These are phyloP conservation scores for Rutstroemia sp. DNA, from an alignment of 2,329 filamentous ascomycete genomes.

Conservation along the genomic window DNA sequence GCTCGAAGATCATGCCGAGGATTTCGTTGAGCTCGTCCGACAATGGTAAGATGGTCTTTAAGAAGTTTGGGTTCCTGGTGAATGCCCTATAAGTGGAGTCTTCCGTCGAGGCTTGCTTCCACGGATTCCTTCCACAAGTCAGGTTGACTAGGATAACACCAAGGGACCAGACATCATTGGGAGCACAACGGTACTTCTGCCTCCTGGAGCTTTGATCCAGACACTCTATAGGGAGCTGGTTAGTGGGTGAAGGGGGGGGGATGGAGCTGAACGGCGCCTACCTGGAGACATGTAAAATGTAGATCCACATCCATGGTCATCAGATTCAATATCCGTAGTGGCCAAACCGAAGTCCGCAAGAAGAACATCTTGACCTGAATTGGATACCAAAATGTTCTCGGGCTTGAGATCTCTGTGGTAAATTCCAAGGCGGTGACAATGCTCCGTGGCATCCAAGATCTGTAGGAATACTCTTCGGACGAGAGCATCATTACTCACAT, in stretches of 20 bases:
- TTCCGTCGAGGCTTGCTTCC: slow-evolving; percentile 91
- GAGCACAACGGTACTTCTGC: slow-evolving; percentile 80
- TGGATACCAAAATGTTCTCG: slow-evolving; percentile 91
- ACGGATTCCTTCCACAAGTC: slow-evolving; percentile 95
- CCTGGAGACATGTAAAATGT: slow-evolving; percentile 99
- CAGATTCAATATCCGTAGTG: slow-evolving; percentile 73
- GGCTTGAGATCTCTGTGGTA: slow-evolving; percentile 98
- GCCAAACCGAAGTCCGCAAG: slow-evolving; percentile 96
- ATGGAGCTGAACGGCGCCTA: slow-evolving; percentile 41
- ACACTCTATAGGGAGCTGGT: slow-evolving; percentile 59
- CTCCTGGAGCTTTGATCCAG: slow-evolving; percentile 67
- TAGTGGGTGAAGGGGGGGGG: slow-evolving; percentile 17
- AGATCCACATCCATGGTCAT: slow-evolving; percentile 95
- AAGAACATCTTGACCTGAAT: slow-evolving; percentile 84
- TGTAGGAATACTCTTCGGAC: slow-evolving; percentile 87
- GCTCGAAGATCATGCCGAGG: slow-evolving; percentile 78
- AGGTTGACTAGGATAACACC: slow-evolving; percentile 97
- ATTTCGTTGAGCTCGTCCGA: slow-evolving; percentile 86
- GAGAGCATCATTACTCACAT: slow-evolving; percentile 84
- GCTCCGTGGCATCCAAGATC: slow-evolving; percentile 91
- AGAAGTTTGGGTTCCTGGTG: slow-evolving; percentile 74
- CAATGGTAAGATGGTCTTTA: slow-evolving; percentile 87
- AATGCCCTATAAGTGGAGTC: slow-evolving; percentile 94
- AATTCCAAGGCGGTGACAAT: slow-evolving; percentile 88
- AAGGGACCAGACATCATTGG: slow-evolving; percentile 97